phyloP scores from a whole-genome alignment of 805 yeast species.

The Zygosaccharomyces bailii region DNA sequence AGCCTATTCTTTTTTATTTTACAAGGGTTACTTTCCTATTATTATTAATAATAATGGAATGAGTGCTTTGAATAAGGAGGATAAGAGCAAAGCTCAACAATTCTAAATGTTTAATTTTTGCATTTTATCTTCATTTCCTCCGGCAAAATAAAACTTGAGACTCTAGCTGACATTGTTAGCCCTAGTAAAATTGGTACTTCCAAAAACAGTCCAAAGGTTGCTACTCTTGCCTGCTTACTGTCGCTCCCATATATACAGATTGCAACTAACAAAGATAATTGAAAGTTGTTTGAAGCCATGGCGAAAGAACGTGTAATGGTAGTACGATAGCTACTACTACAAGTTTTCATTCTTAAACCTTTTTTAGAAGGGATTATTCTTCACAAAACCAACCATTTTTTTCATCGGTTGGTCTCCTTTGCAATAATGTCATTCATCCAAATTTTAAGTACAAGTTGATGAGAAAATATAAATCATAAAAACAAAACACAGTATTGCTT shows the following conservation, averaged over 20 bases:
- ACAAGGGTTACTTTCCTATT: too few relatives aligned
- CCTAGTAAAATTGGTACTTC: slow-evolving; percentile 52
- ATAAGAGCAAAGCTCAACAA: too few relatives aligned
- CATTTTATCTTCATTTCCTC: slow-evolving; percentile 10
- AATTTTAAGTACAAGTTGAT: slow-evolving; percentile 47
- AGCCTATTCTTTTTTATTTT: too few relatives aligned
- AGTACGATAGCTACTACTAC: slow-evolving; percentile 41
- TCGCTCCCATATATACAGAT: slow-evolving; percentile 50
- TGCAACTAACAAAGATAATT: slow-evolving; percentile 52
- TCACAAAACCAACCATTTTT: slow-evolving; percentile 43
- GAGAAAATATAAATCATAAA: slow-evolving; percentile 49
- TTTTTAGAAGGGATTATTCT: slow-evolving; percentile 32
- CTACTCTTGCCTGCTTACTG: slow-evolving; percentile 51
- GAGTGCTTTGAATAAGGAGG: too few relatives aligned
- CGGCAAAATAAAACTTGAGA: slow-evolving; percentile 33
- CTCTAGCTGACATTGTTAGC: slow-evolving; percentile 39
- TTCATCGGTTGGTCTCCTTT: slow-evolving; percentile 9
- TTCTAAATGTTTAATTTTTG: too few relatives aligned
- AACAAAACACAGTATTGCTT: slow-evolving; percentile 48
- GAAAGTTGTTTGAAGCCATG: slow-evolving; percentile 58
- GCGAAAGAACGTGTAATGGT: slow-evolving; percentile 52
- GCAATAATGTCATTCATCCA: slow-evolving; percentile 35
- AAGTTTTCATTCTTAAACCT: slow-evolving; percentile 29
- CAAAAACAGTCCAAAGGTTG: slow-evolving; percentile 57
- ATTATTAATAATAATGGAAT: too few relatives aligned